Evolutionary conservation across 768 basidiomycete genomes (phyloP).

Genomic region (Trametes cinnabarina): DNA sequence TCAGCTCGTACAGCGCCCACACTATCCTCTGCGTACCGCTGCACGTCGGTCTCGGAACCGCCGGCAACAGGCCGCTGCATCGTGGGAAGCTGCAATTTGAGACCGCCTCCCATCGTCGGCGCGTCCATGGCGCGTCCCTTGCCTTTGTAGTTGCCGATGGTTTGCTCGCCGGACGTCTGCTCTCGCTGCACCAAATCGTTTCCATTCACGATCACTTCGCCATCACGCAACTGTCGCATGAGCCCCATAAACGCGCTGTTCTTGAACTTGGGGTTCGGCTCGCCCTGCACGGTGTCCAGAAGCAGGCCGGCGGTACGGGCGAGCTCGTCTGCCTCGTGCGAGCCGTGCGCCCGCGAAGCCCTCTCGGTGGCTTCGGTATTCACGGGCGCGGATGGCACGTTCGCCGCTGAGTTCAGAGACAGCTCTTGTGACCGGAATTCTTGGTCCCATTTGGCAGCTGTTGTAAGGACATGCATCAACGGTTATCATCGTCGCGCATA

Average conservation of each 20-base stretch:
- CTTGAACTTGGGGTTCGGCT: conserved; percentile 81
- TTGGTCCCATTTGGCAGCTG: conserved; percentile 50
- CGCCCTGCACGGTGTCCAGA: conserved; percentile 70
- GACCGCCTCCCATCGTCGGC: background rate
- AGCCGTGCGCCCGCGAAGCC: conserved; percentile 7
- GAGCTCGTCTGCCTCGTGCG: conserved; percentile 62
- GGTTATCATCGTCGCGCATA: conserved; percentile 1
- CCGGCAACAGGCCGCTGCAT: conserved; percentile 9
- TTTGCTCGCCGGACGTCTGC: conserved; percentile 23
- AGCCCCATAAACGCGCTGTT: conserved; percentile 81
- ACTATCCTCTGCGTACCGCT: background rate
- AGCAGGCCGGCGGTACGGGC: conserved; percentile 78
- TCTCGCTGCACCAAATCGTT: conserved; percentile 67
- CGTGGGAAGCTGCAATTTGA: conserved; percentile 8
- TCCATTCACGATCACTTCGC: conserved; percentile 73
- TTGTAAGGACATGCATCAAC: background rate
- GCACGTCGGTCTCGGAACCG: background rate
- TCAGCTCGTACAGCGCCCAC: background rate
- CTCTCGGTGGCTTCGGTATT: conserved; percentile 3
- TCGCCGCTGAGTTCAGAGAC: conserved; percentile 7
- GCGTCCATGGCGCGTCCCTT: conserved; percentile 45
- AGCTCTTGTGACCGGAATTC: conserved; percentile 62
- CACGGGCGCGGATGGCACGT: background rate
- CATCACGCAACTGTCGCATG: conserved; percentile 83
- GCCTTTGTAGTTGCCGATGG: conserved; percentile 54